Evolutionary conservation across 352 stramenopile genomes (phyloP), one percentile per base, ranked within the genome.

Genomic region (Hyphochytrium catenoides): DNA sequence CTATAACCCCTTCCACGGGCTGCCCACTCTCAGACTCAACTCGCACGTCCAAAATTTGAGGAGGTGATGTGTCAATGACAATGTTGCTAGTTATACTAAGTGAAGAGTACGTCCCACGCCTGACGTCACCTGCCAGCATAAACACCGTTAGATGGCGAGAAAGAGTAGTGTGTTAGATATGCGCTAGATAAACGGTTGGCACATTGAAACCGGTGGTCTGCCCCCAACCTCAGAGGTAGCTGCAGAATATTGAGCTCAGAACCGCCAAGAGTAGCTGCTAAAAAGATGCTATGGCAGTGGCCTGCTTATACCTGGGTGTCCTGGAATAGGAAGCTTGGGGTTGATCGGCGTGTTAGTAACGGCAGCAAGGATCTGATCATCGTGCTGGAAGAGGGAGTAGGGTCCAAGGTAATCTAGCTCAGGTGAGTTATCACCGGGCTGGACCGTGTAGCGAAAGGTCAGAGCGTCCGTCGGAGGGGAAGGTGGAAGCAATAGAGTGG

Each of bases 61-160:
- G 61, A 0, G 51, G 21, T 0, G 47, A 56, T 1, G 66, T 77
- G 30, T 74, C 52, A 26, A 81, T 62, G 0, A 27, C 36, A 17
- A 81, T 36, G 1, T 69, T 39, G 25, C 52, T 75, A 31, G 67
- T 74, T n/a, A n/a, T n/a, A n/a, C n/a, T n/a, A n/a, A n/a, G n/a
- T n/a, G n/a, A n/a, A n/a, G n/a, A n/a, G n/a, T n/a, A n/a, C n/a
- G n/a, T n/a, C n/a, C n/a, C n/a, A n/a, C n/a, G n/a, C n/a, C n/a
- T n/a, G n/a, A n/a, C n/a, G n/a, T n/a, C n/a, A n/a, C n/a, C n/a
- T n/a, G n/a, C n/a, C n/a, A n/a, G n/a, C n/a, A n/a, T n/a, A n/a
- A n/a, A n/a, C n/a, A n/a, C n/a, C n/a, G n/a, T n/a, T n/a, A n/a
- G n/a, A n/a, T n/a, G n/a, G n/a, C n/a, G n/a, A n/a, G n/a, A n/a